Evolutionary conservation across 805 yeast genomes (phyloP), one percentile per base, ranked within the genome.

Genomic region (Ogataea saltuana): DNA sequence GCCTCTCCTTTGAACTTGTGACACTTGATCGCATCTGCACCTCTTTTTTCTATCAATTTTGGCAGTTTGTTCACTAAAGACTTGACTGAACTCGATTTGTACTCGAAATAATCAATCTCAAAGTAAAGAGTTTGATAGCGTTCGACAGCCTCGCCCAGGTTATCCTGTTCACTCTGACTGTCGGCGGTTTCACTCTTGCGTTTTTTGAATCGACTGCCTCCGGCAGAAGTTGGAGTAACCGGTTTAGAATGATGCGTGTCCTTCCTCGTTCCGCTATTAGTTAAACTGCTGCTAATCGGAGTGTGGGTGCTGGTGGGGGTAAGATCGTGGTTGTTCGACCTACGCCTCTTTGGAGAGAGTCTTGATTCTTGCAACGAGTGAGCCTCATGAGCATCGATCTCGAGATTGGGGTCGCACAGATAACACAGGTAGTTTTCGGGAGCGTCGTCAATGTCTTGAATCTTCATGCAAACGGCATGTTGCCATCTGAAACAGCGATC

Each of bases 401-500:
- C 63, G 43, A 70, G 68, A 18, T 50, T 44, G 34, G 67, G 60
- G 44, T 83, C 83, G 66, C 98, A 90, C 35, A 72, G 72, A 58
- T 85, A 86, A 59, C 98, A 90, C 21, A 78, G 69, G 59, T 85
- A 90, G 41, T 79, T 80, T 43, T 88, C 96, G 0, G 96, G 96
- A 0, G 82, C 95, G 38, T 85, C 82, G 29, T 78, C 84, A 45
- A 77, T 79, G 33, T 82, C 77, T 33, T 71, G 71, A 44, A 86
- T 87, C 6, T 84, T 85, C 78, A 88, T 87, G 64, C 98, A 90
- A n/a, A 78, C 72, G 20, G 93, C 89, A 67, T 90, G 98, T 61
- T 90, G 97, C 97, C 97, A 90, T 49, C 96, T 78, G 63, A 78
- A 83, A 63, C 98, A 90, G 25, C 79, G 74, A 61, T 89, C 97